Percentiles rank a stretch among this genome's conserved stretches.
Conservation (phyloP, 2,329 filamentous ascomycete genomes). For the Aureobasidium namibiae region DNA sequence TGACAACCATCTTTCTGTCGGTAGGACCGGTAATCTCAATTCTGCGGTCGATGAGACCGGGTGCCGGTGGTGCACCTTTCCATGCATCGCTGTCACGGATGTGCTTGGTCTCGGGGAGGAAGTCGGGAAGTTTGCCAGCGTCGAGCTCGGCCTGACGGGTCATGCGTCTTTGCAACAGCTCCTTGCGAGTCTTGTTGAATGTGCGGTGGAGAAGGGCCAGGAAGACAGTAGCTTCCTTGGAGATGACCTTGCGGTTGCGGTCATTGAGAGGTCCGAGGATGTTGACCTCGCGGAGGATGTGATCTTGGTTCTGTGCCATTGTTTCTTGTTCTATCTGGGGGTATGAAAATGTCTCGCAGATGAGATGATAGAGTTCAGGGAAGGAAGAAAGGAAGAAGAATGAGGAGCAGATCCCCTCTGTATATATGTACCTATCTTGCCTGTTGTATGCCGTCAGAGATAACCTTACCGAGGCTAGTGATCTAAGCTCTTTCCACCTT, state of each 20-base stretch:
- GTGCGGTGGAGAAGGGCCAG: conserved; percentile 89
- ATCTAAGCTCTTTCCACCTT: not conserved
- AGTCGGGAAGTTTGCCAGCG: conserved; percentile 80
- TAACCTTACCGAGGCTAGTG: conserved; percentile 11
- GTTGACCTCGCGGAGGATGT: conserved; percentile 78
- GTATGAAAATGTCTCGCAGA: not conserved
- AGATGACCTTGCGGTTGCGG: conserved; percentile 81
- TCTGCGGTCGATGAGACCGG: conserved; percentile 83
- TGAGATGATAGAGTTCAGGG: not conserved
- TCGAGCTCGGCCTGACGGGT: conserved; percentile 88
- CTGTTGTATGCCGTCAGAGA: conserved; percentile 1
- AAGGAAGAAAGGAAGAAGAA: not conserved
- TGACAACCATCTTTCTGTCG: conserved; percentile 98
- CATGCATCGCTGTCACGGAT: conserved; percentile 91
- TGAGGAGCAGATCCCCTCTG: not conserved
- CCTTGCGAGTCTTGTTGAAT: conserved; percentile 84
- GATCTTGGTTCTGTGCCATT: conserved; percentile 38
- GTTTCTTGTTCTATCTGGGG: conserved; percentile 1
- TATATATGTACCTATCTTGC: conserved; percentile 11
- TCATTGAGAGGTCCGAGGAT: conserved; percentile 74
- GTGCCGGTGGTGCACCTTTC: conserved; percentile 85
- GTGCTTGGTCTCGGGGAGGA: conserved; percentile 90
- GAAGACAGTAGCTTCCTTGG: conserved; percentile 82
- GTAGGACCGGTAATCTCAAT: conserved; percentile 97
- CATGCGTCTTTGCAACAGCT: conserved; percentile 76